These are phyloP conservation scores for Yarrowia divulgata DNA, from an alignment of 805 yeast genomes.

Conservation along the genomic window DNA sequence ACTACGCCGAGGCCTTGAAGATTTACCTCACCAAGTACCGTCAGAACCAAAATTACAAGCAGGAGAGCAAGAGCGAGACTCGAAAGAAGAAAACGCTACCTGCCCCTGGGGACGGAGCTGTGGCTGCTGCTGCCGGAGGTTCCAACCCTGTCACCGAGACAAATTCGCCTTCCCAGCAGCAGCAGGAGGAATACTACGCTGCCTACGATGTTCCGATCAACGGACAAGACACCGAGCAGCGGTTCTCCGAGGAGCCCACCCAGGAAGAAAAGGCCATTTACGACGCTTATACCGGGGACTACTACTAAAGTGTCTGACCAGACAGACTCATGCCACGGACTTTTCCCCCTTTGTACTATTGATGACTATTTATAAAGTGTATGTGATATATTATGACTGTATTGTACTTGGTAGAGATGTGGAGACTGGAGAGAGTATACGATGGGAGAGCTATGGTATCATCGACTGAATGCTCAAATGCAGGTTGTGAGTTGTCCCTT, in stretches of 20 bases:
- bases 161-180: constrained; percentile 33
- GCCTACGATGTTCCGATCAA: constrained; percentile 36
- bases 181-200: constrained; percentile 28
- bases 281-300: constrained; percentile 37
- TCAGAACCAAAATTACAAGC: constrained; percentile 50
- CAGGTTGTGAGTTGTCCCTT: too few species aligned
- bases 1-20: constrained; percentile 71
- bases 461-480: too few species aligned
- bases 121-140: background rate
- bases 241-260: constrained; percentile 27
- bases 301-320: constrained; percentile 1
- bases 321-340: constrained; percentile 4
- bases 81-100: constrained; percentile 24
- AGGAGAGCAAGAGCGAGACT: constrained; percentile 39
- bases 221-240: constrained; percentile 31
- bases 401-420: background rate
- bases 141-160: constrained; percentile 37
- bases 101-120: background rate
- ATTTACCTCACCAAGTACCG: constrained; percentile 73
- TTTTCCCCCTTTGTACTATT: constrained; percentile 29
- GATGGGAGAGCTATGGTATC: background rate
- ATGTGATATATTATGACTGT: constrained; percentile 38
- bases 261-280: constrained; percentile 39
- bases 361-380: constrained; percentile 39
- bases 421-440: too few species aligned